Base-by-base conservation (phyloP, 257 asterid species). In the Salvia rosmarinus region DNA sequence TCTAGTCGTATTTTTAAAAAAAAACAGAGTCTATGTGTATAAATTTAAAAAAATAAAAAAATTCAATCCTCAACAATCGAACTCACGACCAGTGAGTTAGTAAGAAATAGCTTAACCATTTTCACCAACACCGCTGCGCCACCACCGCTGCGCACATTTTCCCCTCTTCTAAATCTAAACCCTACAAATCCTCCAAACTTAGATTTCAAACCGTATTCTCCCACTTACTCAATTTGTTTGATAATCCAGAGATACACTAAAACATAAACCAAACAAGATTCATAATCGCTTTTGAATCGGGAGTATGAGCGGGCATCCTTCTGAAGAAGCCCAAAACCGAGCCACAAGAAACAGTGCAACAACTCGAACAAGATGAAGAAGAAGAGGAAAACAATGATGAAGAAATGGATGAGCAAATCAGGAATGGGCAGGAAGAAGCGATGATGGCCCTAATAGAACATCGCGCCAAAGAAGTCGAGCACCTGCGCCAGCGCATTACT, bases 381-480 rank as follows among this genome's bases (percentile, higher is more conserved):
- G 78, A 62, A 23, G 75, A 78, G 47, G 82, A 66, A 35, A 9
- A 11, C 19, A 43, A 59, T 9, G 68, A 79, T 14, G 78, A 4
- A 1, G 47, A 28, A 51, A 34, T 44, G 67, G 77, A 80, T 8
- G 85, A 80, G 20, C 85, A 79, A 77, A 65, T 64, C 35, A 82
- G 74, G 73, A 50, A 66, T 4, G 96, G 87, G 71, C 90, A 83
- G 82, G 95, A 90, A 67, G 91, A 85, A 81, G 96, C 96, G 43
- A 78, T 88, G 16, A 79, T 88, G 4, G 96, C 91, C 54, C 93
- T 93, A 25, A 59, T 83, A 12, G 98, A 89, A 56, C 96, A 88
- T 54, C 96, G 98, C 2, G 65, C 84, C n/a, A 87, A 83, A 73
- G 98, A 93, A 85, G 98, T 90, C 50, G 85, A 81, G 42, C 93